Evolutionary conservation across 441 rosid genomes (phyloP).

Genomic region (Erysimum cheiri): DNA sequence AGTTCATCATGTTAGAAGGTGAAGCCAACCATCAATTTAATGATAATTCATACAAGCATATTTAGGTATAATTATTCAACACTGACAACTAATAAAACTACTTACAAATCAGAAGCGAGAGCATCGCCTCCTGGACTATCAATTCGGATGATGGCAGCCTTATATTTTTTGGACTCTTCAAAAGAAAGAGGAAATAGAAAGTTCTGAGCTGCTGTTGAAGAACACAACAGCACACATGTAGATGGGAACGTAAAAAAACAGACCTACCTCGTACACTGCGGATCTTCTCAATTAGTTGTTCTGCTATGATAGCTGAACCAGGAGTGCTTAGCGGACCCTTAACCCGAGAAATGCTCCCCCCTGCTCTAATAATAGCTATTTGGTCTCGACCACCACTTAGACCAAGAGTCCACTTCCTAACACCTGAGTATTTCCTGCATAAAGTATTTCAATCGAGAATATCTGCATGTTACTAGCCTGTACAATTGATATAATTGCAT

Average conservation of each 20-base stretch:
- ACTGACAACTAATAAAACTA: constrained; percentile 34
- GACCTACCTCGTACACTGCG: constrained; percentile 79
- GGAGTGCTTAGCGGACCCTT: constrained; percentile 70
- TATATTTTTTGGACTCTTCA: constrained; percentile 77
- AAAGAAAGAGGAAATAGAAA: constrained; percentile 33
- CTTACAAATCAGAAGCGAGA: constrained; percentile 99
- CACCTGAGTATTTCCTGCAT: constrained; percentile 81
- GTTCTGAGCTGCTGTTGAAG: constrained; percentile 14
- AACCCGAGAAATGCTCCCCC: constrained; percentile 92
- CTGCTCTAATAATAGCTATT: constrained; percentile 91
- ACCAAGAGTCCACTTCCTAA: constrained; percentile 88
- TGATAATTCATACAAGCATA: constrained; percentile 12
- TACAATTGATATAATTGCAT: constrained; percentile 18
- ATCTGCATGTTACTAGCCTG: constrained; percentile 23
- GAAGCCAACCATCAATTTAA: constrained; percentile 22
- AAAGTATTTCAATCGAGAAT: constrained; percentile 29
- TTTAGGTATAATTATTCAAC: neutral
- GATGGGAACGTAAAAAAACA: constrained; percentile 1
- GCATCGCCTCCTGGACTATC: constrained; percentile 99
- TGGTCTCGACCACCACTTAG: constrained; percentile 77
- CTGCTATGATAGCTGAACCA: constrained; percentile 75
- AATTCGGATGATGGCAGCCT: constrained; percentile 90
- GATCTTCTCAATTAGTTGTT: constrained; percentile 88
- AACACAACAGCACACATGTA: constrained; percentile 26
- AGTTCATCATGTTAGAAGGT: constrained; percentile 24